phyloP scores from a whole-genome alignment of 768 basidiomycete species.

The Lactifluus pinguis region DNA sequence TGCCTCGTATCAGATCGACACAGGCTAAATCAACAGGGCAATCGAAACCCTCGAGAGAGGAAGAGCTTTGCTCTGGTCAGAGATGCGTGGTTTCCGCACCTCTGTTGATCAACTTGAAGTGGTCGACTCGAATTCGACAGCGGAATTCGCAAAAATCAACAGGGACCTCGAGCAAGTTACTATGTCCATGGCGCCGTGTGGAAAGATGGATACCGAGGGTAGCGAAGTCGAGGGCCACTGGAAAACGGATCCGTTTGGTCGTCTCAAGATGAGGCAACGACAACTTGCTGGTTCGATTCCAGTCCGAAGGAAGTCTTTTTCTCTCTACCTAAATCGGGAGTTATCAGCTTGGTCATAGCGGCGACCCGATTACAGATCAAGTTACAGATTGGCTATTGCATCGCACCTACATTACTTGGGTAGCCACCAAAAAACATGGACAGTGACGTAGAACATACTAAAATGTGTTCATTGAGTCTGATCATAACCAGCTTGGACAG shows the following conservation, averaged over 20 bases:
- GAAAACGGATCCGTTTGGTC: background rate
- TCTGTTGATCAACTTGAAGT: background rate
- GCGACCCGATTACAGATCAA: too few species aligned
- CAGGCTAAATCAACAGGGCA: background rate
- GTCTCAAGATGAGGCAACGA: background rate
- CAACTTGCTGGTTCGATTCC: too few species aligned
- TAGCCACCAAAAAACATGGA: too few species aligned
- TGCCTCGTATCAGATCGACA: background rate
- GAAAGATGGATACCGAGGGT: background rate
- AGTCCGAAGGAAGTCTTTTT: too few species aligned
- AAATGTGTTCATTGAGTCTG: too few species aligned
- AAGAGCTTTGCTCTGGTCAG: conserved; percentile 3
- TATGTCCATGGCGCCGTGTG: too few species aligned
- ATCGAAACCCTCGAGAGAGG: conserved; percentile 10
- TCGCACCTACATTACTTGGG: too few species aligned
- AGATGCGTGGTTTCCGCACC: background rate
- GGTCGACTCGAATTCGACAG: background rate
- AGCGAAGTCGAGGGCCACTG: background rate
- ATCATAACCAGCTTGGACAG: too few species aligned
- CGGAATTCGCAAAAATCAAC: background rate
- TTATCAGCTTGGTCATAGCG: too few species aligned
- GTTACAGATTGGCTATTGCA: too few species aligned
- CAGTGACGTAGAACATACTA: too few species aligned
- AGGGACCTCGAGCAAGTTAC: background rate
- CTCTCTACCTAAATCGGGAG: too few species aligned